Conservation (phyloP, 371 early-diverging fungal species). For the Mycotypha africana region DNA sequence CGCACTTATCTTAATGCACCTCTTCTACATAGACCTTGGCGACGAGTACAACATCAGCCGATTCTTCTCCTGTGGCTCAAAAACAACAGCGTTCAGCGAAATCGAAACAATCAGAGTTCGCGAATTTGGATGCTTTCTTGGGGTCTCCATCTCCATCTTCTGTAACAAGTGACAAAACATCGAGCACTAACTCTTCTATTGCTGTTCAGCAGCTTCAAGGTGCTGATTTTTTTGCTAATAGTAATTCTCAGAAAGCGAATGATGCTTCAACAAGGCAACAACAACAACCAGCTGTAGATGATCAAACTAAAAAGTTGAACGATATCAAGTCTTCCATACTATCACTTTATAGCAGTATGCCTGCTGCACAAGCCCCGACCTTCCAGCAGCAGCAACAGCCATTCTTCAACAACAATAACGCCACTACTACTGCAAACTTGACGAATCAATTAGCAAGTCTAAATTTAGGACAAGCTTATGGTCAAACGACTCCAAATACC, state of each 20-base stretch:
- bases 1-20: background rate
- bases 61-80: slow-evolving; percentile 8
- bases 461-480: slow-evolving; percentile 16
- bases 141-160: slow-evolving; percentile 26
- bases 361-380: slow-evolving; percentile 13
- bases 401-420: slow-evolving; percentile 6
- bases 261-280: slow-evolving; percentile 5
- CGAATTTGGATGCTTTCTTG: slow-evolving; percentile 37
- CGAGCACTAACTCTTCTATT: no score
- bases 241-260: background rate
- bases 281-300: background rate
- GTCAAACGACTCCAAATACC: slow-evolving; percentile 1
- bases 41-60: background rate
- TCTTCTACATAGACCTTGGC: background rate
- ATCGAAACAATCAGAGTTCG: slow-evolving; percentile 28
- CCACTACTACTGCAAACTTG: no score
- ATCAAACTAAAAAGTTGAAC: slow-evolving; percentile 22
- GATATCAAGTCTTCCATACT: slow-evolving; percentile 56
- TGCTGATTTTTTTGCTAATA: slow-evolving; percentile 31
- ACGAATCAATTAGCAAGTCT: slow-evolving; percentile 36
- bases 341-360: slow-evolving; percentile 40
- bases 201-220: slow-evolving; percentile 33
- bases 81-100: slow-evolving; percentile 4
- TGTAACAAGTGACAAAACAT: slow-evolving; percentile 1
- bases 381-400: slow-evolving; percentile 7